Conservation (phyloP, 139 green algal species). For the Tetradesmus lagerheimii region DNA sequence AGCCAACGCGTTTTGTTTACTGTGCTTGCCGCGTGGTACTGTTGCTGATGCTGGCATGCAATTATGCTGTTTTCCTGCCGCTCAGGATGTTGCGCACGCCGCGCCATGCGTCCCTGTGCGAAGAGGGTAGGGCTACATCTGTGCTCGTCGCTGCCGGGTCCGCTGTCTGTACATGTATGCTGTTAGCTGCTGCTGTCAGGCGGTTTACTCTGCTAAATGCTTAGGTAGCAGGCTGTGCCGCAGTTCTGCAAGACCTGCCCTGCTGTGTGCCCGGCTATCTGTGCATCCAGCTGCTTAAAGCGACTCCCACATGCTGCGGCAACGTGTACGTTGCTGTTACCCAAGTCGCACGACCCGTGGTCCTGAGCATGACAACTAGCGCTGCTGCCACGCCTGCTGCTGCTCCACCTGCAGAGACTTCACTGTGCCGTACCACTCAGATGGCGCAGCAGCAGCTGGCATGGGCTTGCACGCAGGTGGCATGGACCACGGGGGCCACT, state of each 20-base stretch:
- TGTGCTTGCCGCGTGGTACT: neutral
- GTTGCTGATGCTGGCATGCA: neutral
- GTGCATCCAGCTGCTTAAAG: no score
- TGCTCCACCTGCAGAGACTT: slow-evolving; percentile 29
- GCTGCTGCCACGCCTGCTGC: neutral
- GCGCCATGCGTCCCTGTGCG: neutral
- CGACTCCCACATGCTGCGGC: no score
- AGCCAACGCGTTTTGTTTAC: neutral
- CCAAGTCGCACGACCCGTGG: no score
- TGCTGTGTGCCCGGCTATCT: no score
- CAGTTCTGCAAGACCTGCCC: neutral
- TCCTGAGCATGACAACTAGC: no score
- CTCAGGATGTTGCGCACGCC: neutral
- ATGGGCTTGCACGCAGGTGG: neutral
- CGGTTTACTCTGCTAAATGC: neutral
- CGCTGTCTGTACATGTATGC: neutral
- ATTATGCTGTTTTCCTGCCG: neutral
- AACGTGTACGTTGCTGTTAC: no score
- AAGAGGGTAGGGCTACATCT: slow-evolving; percentile 6
- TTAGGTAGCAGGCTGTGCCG: neutral
- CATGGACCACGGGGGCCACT: neutral
- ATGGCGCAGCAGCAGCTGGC: slow-evolving; percentile 16
- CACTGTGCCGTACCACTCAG: neutral
- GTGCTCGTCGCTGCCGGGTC: neutral
- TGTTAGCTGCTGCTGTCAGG: neutral